Evolutionary conservation across 2,329 filamentous ascomycete genomes (phyloP), one percentile per base, ranked within the genome.

Genomic region (Colletotrichum karsti): DNA sequence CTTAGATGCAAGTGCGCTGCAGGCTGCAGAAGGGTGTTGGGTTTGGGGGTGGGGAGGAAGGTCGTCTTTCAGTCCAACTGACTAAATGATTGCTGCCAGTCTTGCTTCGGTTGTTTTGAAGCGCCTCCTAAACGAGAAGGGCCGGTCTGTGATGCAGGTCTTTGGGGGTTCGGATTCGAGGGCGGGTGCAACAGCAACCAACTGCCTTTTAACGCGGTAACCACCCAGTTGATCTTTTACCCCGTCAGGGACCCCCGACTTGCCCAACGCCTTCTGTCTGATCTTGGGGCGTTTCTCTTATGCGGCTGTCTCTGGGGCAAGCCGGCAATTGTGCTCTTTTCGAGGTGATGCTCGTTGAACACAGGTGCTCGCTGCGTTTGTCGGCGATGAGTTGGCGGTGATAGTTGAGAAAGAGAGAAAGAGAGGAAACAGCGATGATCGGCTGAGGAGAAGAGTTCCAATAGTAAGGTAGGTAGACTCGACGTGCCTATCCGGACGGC

Each of bases 31-130:
- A 57, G 60, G 42, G 60, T 75, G 50, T 57, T 75, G 56, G 56
- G 57, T 50, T 59, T 24, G 74, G 72, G 70, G 71, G 71, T 70
- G 72, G 69, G 67, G 72, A 65, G 72, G 72, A 71, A 73, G 72
- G 59, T 63, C 24, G 70, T 54, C 55, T 59, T 24, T 22, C 44
- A 48, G 46, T 55, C 48, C 42, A 46, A 64, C 37, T 37, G 37
- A 33, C 28, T 48, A 48, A 51, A 30, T 48, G 63, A 22, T n/a
- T 44, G 30, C 26, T 64, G 44, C 33, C 44, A 20, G 46, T 12
- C 35, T 30, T 30, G 44, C 73, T 72, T 73, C 73, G 22, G 74
- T 75, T 75, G 70, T 74, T 51, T 39, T 55, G 46, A 18, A 60
- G 57, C 44, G 44, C 57, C 20, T 60, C 35, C 55, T 54, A 60